phyloP scores from a whole-genome alignment of 2,329 filamentous ascomycete genomes.

The Xylariomycetidae sp. region DNA sequence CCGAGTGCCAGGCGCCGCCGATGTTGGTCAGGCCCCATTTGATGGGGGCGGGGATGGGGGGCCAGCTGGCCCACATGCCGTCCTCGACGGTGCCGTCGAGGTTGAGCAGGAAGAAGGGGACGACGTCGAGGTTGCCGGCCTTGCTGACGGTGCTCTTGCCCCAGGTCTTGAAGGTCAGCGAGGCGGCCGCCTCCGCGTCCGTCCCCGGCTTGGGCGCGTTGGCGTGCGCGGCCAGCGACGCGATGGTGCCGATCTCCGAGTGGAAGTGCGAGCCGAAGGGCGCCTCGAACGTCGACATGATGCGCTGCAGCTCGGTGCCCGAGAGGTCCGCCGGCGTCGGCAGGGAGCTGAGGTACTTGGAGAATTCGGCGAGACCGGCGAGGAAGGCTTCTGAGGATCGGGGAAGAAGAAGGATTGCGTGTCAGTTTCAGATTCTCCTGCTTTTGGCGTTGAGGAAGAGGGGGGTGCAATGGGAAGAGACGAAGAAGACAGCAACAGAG shows the following conservation, averaged over 20 bases:
- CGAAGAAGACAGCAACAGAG: no score
- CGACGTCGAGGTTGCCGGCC: conserved; percentile 53
- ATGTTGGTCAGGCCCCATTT: conserved; percentile 57
- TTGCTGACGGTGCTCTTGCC: conserved; percentile 61
- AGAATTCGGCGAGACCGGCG: conserved; percentile 45
- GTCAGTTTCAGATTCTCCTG: no score
- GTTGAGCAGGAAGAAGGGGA: conserved; percentile 63
- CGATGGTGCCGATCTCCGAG: conserved; percentile 49
- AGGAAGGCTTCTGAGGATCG: conserved; percentile 41
- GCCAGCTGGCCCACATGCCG: conserved; percentile 58
- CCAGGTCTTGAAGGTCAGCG: conserved; percentile 53
- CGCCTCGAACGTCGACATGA: conserved; percentile 47
- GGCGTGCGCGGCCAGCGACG: conserved; percentile 43
- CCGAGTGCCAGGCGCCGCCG: conserved; percentile 49
- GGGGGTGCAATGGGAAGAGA: no score
- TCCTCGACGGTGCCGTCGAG: conserved; percentile 55
- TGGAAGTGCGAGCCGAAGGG: conserved; percentile 53
- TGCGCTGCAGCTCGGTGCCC: conserved; percentile 37
- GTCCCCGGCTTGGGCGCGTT: conserved; percentile 44
- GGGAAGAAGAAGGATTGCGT: not conserved
- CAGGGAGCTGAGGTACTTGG: conserved; percentile 45
- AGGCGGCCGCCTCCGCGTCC: conserved; percentile 39
- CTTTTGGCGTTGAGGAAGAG: no score
- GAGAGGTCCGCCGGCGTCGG: conserved; percentile 38
- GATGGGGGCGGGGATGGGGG: conserved; percentile 57